Conservation (phyloP, 805 yeast genomes). For the Candida corydali region DNA sequence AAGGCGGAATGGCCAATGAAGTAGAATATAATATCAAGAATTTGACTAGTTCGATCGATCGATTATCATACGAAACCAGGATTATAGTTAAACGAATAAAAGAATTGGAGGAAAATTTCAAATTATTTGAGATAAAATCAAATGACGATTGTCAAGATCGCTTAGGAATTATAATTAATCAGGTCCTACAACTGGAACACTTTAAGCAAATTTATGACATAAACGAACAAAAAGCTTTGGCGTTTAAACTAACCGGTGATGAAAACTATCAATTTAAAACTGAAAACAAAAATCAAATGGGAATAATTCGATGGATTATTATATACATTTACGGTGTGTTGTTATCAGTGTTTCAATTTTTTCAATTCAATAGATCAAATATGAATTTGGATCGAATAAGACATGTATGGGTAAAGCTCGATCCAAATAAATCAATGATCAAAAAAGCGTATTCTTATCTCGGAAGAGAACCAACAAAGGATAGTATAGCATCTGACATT, state of each 20-base stretch:
- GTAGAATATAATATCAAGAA: conserved; percentile 26
- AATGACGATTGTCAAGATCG: conserved; percentile 24
- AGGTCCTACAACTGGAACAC: conserved; percentile 24
- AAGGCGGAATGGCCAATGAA: conserved; percentile 25
- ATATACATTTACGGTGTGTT: conserved; percentile 32
- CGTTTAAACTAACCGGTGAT: conserved; percentile 25
- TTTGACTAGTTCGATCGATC: conserved; percentile 31
- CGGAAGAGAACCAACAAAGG: conserved; percentile 18
- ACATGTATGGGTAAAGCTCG: conserved; percentile 34
- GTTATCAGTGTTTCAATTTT: conserved; percentile 26
- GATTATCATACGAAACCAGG: conserved; percentile 37
- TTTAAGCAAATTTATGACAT: conserved; percentile 29
- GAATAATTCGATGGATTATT: conserved; percentile 20
- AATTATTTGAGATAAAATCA: conserved; percentile 23
- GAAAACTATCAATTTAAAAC: conserved; percentile 4
- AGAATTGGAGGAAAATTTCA: conserved; percentile 34
- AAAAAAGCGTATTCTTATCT: conserved; percentile 32
- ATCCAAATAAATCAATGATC: conserved; percentile 37
- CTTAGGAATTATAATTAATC: conserved; percentile 20
- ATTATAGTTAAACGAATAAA: conserved; percentile 37
- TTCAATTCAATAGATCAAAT: conserved; percentile 35
- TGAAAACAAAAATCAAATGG: conserved; percentile 1
- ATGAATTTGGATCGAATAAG: conserved; percentile 43
- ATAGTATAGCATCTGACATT: conserved; percentile 11
- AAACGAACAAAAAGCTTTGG: conserved; percentile 23